These are phyloP conservation scores for Aspergillus haitiensis DNA, from an alignment of 495 filamentous ascomycete species.

Conservation along the genomic window DNA sequence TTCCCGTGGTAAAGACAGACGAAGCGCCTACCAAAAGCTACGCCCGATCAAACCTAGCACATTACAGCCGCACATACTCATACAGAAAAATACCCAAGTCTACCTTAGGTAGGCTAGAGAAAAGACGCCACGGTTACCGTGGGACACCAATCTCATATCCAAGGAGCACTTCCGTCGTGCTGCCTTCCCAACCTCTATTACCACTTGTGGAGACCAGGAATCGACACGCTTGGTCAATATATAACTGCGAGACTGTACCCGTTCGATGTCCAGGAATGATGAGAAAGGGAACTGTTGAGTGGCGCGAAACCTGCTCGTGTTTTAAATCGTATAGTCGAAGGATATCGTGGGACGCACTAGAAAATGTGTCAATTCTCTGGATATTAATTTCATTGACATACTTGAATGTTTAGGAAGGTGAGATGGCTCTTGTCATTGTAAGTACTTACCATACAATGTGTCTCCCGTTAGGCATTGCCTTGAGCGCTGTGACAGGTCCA, in stretches of 20 bases:
- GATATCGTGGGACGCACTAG: conserved; percentile 88
- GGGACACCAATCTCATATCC: conserved; percentile 85
- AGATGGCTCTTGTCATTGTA: background rate
- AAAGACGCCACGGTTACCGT: conserved; percentile 20
- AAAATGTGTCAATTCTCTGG: conserved; percentile 13
- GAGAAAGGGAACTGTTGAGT: conserved; percentile 84
- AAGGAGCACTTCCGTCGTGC: conserved; percentile 82
- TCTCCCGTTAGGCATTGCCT: conserved; percentile 88
- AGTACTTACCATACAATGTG: conserved; percentile 79
- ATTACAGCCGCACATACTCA: background rate
- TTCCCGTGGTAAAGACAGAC: too few species aligned
- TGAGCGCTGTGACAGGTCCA: conserved; percentile 81
- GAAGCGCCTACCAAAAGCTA: too few species aligned
- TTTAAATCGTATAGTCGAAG: conserved; percentile 87
- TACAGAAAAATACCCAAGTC: conserved; percentile 1
- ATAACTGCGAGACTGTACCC: conserved; percentile 80
- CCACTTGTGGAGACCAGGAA: conserved; percentile 91
- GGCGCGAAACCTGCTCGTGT: conserved; percentile 61
- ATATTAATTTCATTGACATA: too few species aligned
- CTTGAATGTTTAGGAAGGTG: background rate
- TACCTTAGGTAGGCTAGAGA: too few species aligned
- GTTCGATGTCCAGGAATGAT: conserved; percentile 94
- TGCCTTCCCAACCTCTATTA: conserved; percentile 95
- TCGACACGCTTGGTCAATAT: conserved; percentile 81
- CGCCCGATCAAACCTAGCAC: too few species aligned